These are phyloP conservation scores for Clavariopsis aquatica DNA, from an alignment of 495 filamentous ascomycete species.

Conservation along the genomic window DNA sequence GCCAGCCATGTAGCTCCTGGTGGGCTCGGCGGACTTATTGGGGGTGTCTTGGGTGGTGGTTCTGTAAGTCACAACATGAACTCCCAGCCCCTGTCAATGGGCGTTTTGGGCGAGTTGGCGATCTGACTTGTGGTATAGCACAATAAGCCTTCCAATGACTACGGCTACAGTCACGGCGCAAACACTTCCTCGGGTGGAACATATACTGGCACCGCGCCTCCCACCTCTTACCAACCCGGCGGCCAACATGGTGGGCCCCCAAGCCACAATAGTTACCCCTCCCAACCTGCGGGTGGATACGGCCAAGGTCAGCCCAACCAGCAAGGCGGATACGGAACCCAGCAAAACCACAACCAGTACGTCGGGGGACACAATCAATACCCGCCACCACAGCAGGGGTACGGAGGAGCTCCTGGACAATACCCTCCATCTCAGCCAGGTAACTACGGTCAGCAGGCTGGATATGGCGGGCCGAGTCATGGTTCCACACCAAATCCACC, in stretches of 20 bases:
- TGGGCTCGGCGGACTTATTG: conserved; percentile 37
- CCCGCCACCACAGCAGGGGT: background rate
- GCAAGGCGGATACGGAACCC: conserved; percentile 14
- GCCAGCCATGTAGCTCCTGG: conserved; percentile 24
- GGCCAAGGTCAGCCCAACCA: conserved; percentile 19
- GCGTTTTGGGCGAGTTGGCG: background rate
- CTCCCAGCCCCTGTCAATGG: background rate
- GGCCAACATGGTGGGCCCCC: conserved; percentile 25
- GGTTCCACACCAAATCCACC: conserved; percentile 1
- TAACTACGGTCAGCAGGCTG: conserved; percentile 24
- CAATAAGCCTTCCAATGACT: conserved; percentile 28
- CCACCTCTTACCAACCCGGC: conserved; percentile 45
- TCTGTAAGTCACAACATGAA: conserved; percentile 40
- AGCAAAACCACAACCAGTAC: conserved; percentile 17
- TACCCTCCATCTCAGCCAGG: conserved; percentile 4
- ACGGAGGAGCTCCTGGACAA: background rate
- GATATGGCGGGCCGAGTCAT: conserved; percentile 21
- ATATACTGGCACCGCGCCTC: conserved; percentile 48
- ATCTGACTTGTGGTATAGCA: conserved; percentile 22
- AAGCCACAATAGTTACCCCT: conserved; percentile 24
- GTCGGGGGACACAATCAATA: conserved; percentile 9
- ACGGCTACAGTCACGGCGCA: conserved; percentile 41
- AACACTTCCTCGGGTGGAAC: conserved; percentile 40
- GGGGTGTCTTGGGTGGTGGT: conserved; percentile 38
- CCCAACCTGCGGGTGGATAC: conserved; percentile 23